Conservation (phyloP, 345 rosid species). For the Salix koriyanagi region DNA sequence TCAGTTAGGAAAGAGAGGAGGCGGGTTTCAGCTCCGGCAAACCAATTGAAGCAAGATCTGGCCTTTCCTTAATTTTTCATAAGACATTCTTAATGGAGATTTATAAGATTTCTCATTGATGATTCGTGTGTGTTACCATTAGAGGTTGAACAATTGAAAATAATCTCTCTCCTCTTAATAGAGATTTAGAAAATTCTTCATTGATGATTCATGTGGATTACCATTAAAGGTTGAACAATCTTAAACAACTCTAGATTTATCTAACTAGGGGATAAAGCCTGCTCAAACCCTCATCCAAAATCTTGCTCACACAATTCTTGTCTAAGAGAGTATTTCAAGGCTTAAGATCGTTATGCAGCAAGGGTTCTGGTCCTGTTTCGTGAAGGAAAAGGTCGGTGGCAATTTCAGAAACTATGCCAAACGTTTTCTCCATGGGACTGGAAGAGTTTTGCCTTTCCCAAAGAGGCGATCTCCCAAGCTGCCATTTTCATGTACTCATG, state of each 20-base stretch:
- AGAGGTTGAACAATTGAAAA: no score
- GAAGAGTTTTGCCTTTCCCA: conserved; percentile 54
- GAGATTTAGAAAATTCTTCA: no score
- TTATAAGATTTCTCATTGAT: no score
- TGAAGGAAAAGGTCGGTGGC: conserved; percentile 79
- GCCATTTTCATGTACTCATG: conserved; percentile 88
- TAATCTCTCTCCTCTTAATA: no score
- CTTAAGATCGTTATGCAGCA: conserved; percentile 86
- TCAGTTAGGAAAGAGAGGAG: no score
- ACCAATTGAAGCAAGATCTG: no score
- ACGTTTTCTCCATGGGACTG: conserved; percentile 63
- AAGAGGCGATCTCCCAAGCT: conserved; percentile 81
- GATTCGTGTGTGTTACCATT: no score
- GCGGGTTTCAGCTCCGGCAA: no score
- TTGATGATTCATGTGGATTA: no score
- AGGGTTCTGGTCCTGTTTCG: conserved; percentile 77
- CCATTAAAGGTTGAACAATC: fast-evolving
- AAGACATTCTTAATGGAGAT: no score
- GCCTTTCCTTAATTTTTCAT: no score
- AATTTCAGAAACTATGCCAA: conserved; percentile 74
- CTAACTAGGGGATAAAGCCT: conserved; percentile 50
- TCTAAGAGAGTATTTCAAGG: conserved; percentile 85
- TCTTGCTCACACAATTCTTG: conserved; percentile 53
- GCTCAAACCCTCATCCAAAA: conserved; percentile 73
- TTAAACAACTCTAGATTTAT: no score